Evolutionary conservation across 208 protist genomes (phyloP).

Genomic region (Naegleria lovaniensis): DNA sequence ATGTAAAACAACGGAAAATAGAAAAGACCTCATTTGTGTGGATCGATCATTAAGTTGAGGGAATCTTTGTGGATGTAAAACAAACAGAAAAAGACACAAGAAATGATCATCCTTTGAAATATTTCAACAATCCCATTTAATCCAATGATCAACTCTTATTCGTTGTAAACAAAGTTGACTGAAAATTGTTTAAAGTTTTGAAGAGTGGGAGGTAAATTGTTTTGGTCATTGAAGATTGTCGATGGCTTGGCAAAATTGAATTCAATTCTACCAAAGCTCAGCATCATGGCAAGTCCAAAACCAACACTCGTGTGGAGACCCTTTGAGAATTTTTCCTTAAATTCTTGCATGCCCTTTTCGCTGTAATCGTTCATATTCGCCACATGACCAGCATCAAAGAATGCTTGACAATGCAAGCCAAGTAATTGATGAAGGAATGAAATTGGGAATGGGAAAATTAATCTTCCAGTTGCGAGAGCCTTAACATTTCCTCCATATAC

Average conservation of each 20-base stretch:
- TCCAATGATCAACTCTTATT: background rate
- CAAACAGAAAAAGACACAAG: too few relatives aligned
- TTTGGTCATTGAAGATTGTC: background rate
- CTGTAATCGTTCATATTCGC: background rate
- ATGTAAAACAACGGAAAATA: too few relatives aligned
- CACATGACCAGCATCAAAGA: background rate
- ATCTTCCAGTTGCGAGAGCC: background rate
- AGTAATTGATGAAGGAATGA: background rate
- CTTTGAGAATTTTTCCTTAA: background rate
- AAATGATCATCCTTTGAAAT: too few relatives aligned
- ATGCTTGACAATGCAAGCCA: constrained; percentile 8
- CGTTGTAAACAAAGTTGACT: background rate
- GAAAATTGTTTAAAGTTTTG: constrained; percentile 3
- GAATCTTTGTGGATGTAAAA: too few relatives aligned
- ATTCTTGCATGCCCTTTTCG: background rate
- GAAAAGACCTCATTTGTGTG: too few relatives aligned
- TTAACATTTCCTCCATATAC: background rate
- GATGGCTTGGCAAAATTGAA: constrained; percentile 6
- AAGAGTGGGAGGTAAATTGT: background rate
- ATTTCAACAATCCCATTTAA: too few relatives aligned
- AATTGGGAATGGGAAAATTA: background rate
- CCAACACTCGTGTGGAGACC: background rate
- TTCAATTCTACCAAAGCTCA: constrained; percentile 10
- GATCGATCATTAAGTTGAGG: too few relatives aligned
- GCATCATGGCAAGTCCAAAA: background rate